Conservation (phyloP, 2,329 filamentous ascomycete species). For the Conoideocrella luteorostrata region DNA sequence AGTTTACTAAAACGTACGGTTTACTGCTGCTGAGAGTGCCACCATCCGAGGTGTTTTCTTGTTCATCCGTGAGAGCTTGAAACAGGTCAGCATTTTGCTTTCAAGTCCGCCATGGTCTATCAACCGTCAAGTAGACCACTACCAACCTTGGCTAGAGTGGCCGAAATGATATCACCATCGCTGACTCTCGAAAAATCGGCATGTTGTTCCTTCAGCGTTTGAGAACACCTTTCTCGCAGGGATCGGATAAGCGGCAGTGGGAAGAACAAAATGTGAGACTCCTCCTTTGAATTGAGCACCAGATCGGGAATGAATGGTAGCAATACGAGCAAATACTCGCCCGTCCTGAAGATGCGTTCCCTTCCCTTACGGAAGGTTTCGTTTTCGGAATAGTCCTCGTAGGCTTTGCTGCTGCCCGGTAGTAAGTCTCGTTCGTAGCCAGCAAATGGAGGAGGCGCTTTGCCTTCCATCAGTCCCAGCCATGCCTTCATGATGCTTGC, state of each 20-base stretch:
- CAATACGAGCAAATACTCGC: constrained; percentile 3
- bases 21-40: constrained; percentile 1
- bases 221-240: background rate
- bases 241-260: constrained; percentile 2
- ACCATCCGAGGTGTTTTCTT: constrained; percentile 1
- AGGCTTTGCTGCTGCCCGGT: constrained; percentile 1
- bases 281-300: background rate
- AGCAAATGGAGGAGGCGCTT: constrained; percentile 1
- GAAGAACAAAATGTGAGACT: background rate
- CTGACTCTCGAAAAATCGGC: constrained; percentile 4
- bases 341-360: background rate
- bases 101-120: too few relatives aligned
- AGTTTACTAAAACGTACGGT: background rate
- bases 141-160: constrained; percentile 9
- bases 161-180: constrained; percentile 10
- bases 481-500: constrained; percentile 6
- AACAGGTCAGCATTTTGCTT: background rate
- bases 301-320: constrained; percentile 1
- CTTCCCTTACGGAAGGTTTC: constrained; percentile 1
- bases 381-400: background rate
- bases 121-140: too few relatives aligned
- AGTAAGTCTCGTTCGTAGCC: constrained; percentile 6
- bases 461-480: background rate
- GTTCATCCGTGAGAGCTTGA: constrained; percentile 2
- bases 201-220: background rate